Evolutionary conservation across 345 rosid species (phyloP).

Genomic region (Gossypium arboreum): DNA sequence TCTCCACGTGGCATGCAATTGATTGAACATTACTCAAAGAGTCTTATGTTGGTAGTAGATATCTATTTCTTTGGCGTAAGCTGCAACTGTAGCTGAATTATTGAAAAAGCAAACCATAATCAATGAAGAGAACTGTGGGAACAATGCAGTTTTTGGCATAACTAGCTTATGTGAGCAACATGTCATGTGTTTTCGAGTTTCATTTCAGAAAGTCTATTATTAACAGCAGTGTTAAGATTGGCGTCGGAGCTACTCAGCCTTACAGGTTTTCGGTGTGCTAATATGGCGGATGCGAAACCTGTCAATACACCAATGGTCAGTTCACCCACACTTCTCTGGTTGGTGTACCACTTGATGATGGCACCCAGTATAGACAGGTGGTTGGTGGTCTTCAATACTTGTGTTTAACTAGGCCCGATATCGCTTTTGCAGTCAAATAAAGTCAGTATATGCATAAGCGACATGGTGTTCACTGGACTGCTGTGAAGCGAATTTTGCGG

Average conservation of each 20-base stretch:
- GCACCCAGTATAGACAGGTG: too few species aligned
- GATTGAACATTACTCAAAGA: neutral
- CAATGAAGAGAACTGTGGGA: neutral
- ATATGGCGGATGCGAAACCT: too few species aligned
- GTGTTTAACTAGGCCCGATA: too few species aligned
- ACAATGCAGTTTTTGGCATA: neutral
- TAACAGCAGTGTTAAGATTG: neutral
- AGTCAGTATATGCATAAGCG: too few species aligned
- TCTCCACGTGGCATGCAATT: neutral
- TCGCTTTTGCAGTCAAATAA: too few species aligned
- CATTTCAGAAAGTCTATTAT: neutral
- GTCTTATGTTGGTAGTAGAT: neutral
- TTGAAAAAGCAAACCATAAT: conserved; percentile 1
- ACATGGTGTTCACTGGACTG: too few species aligned
- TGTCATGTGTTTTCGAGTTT: neutral
- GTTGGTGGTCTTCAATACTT: too few species aligned
- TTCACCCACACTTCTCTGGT: too few species aligned
- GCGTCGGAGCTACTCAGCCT: neutral
- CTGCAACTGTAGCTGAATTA: neutral
- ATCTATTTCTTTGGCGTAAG: neutral
- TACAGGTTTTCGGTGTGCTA: neutral
- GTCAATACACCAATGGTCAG: too few species aligned
- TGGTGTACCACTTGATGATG: too few species aligned
- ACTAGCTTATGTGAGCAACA: neutral
- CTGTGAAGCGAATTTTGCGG: too few species aligned